phyloP scores from a whole-genome alignment of 2,329 filamentous ascomycete genomes.

The Cordyceps cicadae region DNA sequence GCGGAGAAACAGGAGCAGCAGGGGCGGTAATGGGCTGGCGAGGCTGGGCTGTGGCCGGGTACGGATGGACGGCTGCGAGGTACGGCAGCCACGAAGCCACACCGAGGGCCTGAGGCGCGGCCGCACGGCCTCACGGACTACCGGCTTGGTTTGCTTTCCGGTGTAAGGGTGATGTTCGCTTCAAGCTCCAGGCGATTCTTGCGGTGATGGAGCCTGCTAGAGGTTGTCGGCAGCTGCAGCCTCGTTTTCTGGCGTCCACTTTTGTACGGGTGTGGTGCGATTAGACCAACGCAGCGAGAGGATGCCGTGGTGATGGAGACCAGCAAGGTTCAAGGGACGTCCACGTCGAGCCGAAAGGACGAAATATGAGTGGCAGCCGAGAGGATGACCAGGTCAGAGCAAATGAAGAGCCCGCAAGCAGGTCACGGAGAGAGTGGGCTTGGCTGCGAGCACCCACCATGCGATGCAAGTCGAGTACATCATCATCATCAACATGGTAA shows the following conservation, averaged over 20 bases:
- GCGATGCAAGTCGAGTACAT: not conserved
- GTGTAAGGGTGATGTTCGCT: not conserved
- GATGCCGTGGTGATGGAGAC: not conserved
- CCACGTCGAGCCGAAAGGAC: not conserved
- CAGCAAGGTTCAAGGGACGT: not conserved
- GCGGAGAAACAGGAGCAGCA: not conserved
- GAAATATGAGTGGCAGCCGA: not conserved
- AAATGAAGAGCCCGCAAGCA: not conserved
- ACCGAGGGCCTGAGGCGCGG: not conserved
- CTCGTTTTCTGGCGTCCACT: slow-evolving; percentile 1
- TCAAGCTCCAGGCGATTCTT: not conserved
- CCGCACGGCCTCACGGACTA: not conserved
- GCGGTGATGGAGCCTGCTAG: not conserved
- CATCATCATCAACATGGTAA: not conserved
- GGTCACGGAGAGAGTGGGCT: not conserved
- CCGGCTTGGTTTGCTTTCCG: not conserved
- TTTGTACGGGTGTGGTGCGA: not conserved
- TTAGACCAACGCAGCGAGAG: slow-evolving; percentile 3
- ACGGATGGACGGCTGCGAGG: not conserved
- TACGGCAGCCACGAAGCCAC: not conserved
- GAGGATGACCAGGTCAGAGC: not conserved
- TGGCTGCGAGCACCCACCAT: too few relatives aligned
- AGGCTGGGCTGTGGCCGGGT: not conserved
- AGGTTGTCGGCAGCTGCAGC: slow-evolving; percentile 1
- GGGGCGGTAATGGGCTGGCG: not conserved